phyloP scores from a whole-genome alignment of 208 protist genomes.

The Trypanosoma grayi region DNA sequence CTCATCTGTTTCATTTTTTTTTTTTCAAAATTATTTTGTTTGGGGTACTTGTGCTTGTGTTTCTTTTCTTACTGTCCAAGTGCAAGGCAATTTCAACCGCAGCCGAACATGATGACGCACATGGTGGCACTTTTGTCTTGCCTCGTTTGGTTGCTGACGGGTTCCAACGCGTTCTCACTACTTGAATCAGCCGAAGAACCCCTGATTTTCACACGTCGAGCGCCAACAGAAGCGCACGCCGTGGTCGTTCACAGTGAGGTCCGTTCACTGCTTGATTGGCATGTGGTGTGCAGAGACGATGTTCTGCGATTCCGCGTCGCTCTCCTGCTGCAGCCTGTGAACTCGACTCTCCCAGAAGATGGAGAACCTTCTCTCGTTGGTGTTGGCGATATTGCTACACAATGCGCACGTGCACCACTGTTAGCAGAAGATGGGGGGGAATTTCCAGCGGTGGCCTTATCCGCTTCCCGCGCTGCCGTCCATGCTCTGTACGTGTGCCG shows the following conservation, averaged over 20 bases:
- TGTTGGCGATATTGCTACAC: conserved; percentile 1
- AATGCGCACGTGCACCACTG: conserved; percentile 1
- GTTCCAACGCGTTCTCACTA: conserved; percentile 7
- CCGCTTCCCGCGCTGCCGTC: neutral
- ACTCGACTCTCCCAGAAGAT: neutral
- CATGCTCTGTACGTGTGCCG: conserved; percentile 17
- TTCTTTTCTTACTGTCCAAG: conserved; percentile 3
- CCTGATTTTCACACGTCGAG: conserved; percentile 5
- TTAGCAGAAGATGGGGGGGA: neutral
- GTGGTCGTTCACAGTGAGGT: conserved; percentile 14
- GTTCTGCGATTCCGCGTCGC: conserved; percentile 20
- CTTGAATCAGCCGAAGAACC: conserved; percentile 12
- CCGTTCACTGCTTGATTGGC: conserved; percentile 18
- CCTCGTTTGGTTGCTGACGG: neutral
- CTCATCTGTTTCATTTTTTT: neutral
- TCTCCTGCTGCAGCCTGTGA: conserved; percentile 7
- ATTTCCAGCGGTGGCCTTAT: conserved; percentile 1
- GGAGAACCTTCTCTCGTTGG: conserved; percentile 13
- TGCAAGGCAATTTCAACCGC: neutral
- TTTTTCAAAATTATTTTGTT: neutral
- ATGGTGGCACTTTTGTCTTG: conserved; percentile 1
- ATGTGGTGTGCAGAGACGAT: conserved; percentile 1
- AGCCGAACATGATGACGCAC: conserved; percentile 2
- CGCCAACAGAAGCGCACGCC: neutral
- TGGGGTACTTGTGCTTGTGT: neutral